Evolutionary conservation across 2,329 filamentous ascomycete genomes (phyloP).

Genomic region (Sclerotinia minor): DNA sequence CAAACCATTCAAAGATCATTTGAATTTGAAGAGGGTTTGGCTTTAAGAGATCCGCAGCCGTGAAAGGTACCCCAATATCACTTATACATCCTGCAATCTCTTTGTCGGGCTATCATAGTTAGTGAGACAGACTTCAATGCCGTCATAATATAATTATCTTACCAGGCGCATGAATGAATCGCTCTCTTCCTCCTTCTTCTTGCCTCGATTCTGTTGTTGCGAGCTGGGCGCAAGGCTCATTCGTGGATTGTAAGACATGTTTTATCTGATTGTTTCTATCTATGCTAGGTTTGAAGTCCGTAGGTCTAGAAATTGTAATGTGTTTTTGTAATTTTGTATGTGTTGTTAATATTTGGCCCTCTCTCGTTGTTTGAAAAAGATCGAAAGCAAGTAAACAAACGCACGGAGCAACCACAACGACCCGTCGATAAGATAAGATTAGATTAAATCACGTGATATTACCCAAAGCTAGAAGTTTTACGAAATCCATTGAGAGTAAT

Average conservation of each 20-base stretch:
- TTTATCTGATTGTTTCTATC: constrained; percentile 8
- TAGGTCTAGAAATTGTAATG: not conserved
- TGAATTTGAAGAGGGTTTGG: constrained; percentile 94
- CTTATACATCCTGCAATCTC: constrained; percentile 97
- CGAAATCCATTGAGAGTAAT: not conserved
- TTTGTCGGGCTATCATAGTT: constrained; percentile 50
- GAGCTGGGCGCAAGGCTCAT: constrained; percentile 53
- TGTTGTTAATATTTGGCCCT: constrained; percentile 4
- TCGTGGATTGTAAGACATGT: constrained; percentile 52
- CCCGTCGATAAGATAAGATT: constrained; percentile 21
- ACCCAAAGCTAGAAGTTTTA: too few relatives aligned
- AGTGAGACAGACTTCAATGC: constrained; percentile 27
- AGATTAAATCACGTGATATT: not conserved
- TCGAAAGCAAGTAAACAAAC: constrained; percentile 25
- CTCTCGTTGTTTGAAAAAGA: constrained; percentile 12
- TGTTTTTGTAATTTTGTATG: not conserved
- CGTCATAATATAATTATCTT: constrained; percentile 31
- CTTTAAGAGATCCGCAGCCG: constrained; percentile 82
- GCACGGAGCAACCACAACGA: constrained; percentile 13
- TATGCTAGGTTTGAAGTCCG: not conserved
- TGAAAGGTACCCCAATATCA: constrained; percentile 91
- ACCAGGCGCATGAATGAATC: constrained; percentile 60
- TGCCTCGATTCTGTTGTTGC: constrained; percentile 49
- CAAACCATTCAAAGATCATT: constrained; percentile 97
- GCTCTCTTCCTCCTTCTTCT: constrained; percentile 58